phyloP scores from a whole-genome alignment of 176 grass and related monocot species.

The Avena atlantica region DNA sequence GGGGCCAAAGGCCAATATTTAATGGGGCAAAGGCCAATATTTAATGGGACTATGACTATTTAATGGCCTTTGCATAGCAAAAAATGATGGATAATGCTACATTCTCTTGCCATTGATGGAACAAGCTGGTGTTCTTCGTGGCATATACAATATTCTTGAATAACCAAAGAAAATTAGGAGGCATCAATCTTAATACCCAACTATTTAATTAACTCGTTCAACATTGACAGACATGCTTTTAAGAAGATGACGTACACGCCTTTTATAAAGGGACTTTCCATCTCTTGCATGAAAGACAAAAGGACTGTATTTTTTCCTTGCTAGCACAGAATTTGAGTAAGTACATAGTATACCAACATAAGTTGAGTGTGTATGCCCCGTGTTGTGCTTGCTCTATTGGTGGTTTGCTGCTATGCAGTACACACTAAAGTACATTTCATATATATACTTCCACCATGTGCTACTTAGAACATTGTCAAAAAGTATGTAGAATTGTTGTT shows the following conservation, averaged over 20 bases:
- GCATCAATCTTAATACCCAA: background rate
- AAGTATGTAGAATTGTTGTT: background rate
- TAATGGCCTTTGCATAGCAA: too few species aligned
- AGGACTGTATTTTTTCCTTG: constrained; percentile 5
- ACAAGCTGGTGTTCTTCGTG: background rate
- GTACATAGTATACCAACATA: background rate
- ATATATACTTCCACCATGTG: background rate
- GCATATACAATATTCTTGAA: constrained; percentile 1
- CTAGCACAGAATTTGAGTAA: background rate
- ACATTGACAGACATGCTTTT: background rate
- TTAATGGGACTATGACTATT: background rate
- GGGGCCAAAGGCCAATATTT: too few species aligned
- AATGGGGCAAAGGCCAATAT: too few species aligned
- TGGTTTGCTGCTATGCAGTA: background rate
- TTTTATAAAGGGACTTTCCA: background rate
- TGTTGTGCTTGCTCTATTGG: background rate
- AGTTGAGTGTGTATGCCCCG: background rate
- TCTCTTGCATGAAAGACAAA: constrained; percentile 1
- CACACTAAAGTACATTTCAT: background rate
- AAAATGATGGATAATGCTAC: background rate
- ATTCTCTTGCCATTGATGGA: background rate
- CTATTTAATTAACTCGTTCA: background rate
- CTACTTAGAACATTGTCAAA: constrained; percentile 16
- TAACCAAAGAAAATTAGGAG: constrained; percentile 1
- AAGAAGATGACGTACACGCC: background rate